A percentile compares a stretch with the other conserved stretches of the same genome.
These are phyloP conservation scores for Penicillium pulvis DNA, from an alignment of 495 filamentous ascomycete species.

Conservation along the genomic window DNA sequence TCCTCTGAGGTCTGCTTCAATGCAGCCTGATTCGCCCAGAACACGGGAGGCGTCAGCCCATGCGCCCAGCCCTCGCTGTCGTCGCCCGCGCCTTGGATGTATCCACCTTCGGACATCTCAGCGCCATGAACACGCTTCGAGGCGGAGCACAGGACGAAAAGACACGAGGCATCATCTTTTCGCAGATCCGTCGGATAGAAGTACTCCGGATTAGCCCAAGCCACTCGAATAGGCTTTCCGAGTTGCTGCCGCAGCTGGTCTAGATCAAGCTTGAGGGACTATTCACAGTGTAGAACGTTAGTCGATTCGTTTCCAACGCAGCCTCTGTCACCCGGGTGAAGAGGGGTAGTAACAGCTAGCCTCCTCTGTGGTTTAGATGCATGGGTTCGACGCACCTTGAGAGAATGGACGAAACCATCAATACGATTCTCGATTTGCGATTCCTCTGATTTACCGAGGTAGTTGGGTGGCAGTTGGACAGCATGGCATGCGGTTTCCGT, in stretches of 20 bases:
- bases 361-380: neutral
- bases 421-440: constrained; percentile 74
- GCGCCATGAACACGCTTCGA: constrained; percentile 67
- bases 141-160: constrained; percentile 78
- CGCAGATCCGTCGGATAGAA: constrained; percentile 43
- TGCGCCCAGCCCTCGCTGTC: constrained; percentile 89
- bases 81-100: constrained; percentile 93
- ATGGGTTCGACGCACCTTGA: constrained; percentile 45
- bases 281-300: constrained; percentile 10
- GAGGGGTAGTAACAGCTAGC: neutral
- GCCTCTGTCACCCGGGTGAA: constrained; percentile 14
- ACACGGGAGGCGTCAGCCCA: constrained; percentile 72
- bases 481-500: constrained; percentile 45
- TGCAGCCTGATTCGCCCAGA: constrained; percentile 66
- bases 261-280: constrained; percentile 56
- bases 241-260: constrained; percentile 38
- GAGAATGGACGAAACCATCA: constrained; percentile 62
- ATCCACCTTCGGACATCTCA: constrained; percentile 70
- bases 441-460: constrained; percentile 72
- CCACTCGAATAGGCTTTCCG: constrained; percentile 41
- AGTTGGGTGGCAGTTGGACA: constrained; percentile 65
- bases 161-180: constrained; percentile 49
- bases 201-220: constrained; percentile 47
- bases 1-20: constrained; percentile 63
- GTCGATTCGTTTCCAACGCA: constrained; percentile 4